These are phyloP conservation scores for Paramyrothecium sp. DNA, from an alignment of 2,329 filamentous ascomycete genomes.

Conservation along the genomic window DNA sequence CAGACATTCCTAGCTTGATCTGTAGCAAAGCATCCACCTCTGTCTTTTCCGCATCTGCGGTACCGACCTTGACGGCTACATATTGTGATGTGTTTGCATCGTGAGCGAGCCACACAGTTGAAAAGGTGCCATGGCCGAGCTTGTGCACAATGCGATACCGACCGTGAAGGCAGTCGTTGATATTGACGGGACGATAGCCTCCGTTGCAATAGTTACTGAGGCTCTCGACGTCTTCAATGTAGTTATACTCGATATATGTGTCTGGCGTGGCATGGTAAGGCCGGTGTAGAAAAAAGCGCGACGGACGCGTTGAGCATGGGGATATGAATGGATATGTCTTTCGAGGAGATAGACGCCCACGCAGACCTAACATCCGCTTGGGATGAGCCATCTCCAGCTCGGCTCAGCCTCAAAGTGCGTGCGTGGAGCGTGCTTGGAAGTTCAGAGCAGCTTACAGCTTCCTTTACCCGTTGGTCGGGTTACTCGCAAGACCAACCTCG, in stretches of 20 bases:
- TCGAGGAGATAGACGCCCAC: not conserved
- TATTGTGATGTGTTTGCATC: conserved; percentile 20
- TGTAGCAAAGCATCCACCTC: conserved; percentile 22
- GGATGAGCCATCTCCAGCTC: too few relatives aligned
- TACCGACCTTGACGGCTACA: conserved; percentile 32
- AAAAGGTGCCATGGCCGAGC: conserved; percentile 26
- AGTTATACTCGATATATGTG: conserved; percentile 8
- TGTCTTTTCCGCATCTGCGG: conserved; percentile 15
- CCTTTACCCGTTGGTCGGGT: too few relatives aligned
- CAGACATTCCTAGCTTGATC: not conserved
- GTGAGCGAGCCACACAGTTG: conserved; percentile 31
- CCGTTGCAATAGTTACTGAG: conserved; percentile 26
- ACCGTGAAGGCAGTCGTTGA: conserved; percentile 31
- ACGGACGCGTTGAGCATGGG: not conserved
- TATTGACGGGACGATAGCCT: conserved; percentile 35
- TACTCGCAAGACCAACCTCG: too few relatives aligned
- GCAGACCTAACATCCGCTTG: too few relatives aligned
- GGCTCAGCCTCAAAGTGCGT: too few relatives aligned
- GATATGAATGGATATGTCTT: not conserved
- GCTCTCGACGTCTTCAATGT: conserved; percentile 20
- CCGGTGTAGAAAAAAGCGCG: not conserved
- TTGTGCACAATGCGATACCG: conserved; percentile 26
- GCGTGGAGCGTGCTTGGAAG: too few relatives aligned
- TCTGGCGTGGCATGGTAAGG: not conserved
- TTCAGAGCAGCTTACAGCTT: too few relatives aligned